Base-by-base conservation (phyloP, 2,329 filamentous ascomycete genomes). In the Daldinia sp. region DNA sequence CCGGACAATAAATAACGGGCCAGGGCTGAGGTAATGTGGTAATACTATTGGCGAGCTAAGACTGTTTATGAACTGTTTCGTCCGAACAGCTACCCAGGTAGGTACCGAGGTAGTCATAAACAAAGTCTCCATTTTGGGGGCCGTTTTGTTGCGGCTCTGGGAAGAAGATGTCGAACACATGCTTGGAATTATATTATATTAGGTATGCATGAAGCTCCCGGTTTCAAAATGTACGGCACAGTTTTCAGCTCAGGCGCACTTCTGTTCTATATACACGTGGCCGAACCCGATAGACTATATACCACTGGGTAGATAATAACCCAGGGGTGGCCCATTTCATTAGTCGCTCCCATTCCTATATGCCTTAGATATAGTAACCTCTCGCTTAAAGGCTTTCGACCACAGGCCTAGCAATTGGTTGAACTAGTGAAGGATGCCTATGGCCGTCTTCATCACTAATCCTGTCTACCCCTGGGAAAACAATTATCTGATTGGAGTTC, bases 381-480 rank as follows among this genome's bases (percentile, higher is more conserved):
- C 54, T n/a, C 41, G 42, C 12, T 62, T 50, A 73, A 53, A 72
- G 56, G n/a, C 35, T 59, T 56, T 72, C 71, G 30, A 71, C 48
- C 1, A 73, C 53, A 2, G 74, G 74, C 3, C 59, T 54, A 13
- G 64, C 65, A 18, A 77, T 46, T 6, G 61, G 30, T 39, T 70
- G 68, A n/a, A 46, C 13, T 1, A 71, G 70, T 12, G 62, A 23
- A 33, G 63, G 44, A 35, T 65, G 72, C 35, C 66, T 67, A 48
- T 60, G 62, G 1, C 76, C 74, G 13, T 72, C 69, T 35, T 74
- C 70, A 18, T 75, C 72, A 33, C 69, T 70, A n/a, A 76, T 59
- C 51, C 67, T 74, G 42, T 74, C 69, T 13, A 77, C 39, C 1
- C 75, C 76, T 0, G 75, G 75, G 42, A 61, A 77, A 26, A 72